A percentile compares a stretch with the other conserved stretches of the same genome.
Conservation (phyloP, 139 green algal species). For the Micractinium conductrix region DNA sequence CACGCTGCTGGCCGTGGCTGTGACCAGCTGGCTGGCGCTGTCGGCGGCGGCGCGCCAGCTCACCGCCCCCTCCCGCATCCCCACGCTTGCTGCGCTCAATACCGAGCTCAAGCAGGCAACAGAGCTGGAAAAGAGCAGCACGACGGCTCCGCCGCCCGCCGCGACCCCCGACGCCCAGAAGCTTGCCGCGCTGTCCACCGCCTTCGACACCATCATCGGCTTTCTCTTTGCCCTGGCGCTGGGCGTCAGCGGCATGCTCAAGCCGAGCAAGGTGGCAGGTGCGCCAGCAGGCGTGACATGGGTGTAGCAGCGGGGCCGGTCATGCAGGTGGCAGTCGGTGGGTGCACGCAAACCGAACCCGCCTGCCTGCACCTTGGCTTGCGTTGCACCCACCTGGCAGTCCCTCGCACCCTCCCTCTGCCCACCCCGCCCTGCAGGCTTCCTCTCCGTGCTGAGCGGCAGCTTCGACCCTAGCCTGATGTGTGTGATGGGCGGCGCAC, state of each 20-base stretch:
- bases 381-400: too few relatives aligned
- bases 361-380: neutral
- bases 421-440: neutral
- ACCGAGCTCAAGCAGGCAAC: neutral
- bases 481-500: slow-evolving; percentile 82
- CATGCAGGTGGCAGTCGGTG: too few relatives aligned
- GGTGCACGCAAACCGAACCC: neutral
- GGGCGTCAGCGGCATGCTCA: slow-evolving; percentile 72
- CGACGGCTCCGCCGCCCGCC: neutral
- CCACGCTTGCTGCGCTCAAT: slow-evolving; percentile 23
- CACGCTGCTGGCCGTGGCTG: slow-evolving; percentile 15
- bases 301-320: neutral
- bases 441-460: slow-evolving; percentile 32
- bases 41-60: neutral
- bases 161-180: slow-evolving; percentile 9
- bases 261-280: slow-evolving; percentile 67
- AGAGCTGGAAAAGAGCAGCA: neutral
- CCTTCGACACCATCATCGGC: slow-evolving; percentile 53
- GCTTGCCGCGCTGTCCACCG: slow-evolving; percentile 3
- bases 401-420: neutral
- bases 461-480: slow-evolving; percentile 66
- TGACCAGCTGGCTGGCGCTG: neutral
- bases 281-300: neutral
- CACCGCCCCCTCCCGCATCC: neutral
- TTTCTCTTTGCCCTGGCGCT: slow-evolving; percentile 77